phyloP scores from a whole-genome alignment of 2,329 filamentous ascomycete genomes.

The Ophiostoma montium region DNA sequence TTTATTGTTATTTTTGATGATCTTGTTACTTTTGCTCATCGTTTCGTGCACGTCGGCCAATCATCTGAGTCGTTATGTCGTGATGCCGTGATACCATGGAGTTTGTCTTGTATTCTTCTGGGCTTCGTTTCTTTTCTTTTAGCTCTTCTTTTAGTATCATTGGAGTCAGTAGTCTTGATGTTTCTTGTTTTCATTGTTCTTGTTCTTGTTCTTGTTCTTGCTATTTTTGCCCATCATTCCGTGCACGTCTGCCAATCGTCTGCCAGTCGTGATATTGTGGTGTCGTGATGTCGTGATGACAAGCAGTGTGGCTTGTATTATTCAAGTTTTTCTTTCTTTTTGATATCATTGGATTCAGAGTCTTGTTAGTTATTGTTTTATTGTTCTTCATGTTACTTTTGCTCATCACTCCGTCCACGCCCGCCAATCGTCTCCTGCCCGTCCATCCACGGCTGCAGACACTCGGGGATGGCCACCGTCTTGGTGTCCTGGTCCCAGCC shows the following conservation, averaged over 20 bases:
- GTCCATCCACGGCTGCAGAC: slow-evolving; percentile 73
- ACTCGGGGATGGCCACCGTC: slow-evolving; percentile 63
- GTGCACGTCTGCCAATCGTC: not conserved
- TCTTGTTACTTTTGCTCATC: no score
- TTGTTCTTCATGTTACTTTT: not conserved
- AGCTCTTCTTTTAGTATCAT: not conserved
- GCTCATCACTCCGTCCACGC: not conserved
- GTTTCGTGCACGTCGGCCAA: not conserved
- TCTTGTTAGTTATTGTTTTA: not conserved
- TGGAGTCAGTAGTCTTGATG: not conserved
- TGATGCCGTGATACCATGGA: not conserved
- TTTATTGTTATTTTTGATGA: not conserved
- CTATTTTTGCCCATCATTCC: no score
- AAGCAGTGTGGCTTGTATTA: no score
- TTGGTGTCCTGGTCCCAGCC: slow-evolving; percentile 62
- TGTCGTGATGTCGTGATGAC: no score
- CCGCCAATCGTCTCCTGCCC: slow-evolving; percentile 46
- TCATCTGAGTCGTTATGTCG: not conserved
- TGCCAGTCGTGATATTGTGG: no score
- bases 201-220: not conserved
- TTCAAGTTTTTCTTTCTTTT: not conserved
- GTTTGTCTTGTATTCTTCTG: not conserved
- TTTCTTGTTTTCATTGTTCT: not conserved
- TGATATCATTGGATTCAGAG: not conserved
- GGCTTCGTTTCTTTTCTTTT: not conserved